phyloP scores from a whole-genome alignment of 805 yeast species.

The Millerozyma miso region DNA sequence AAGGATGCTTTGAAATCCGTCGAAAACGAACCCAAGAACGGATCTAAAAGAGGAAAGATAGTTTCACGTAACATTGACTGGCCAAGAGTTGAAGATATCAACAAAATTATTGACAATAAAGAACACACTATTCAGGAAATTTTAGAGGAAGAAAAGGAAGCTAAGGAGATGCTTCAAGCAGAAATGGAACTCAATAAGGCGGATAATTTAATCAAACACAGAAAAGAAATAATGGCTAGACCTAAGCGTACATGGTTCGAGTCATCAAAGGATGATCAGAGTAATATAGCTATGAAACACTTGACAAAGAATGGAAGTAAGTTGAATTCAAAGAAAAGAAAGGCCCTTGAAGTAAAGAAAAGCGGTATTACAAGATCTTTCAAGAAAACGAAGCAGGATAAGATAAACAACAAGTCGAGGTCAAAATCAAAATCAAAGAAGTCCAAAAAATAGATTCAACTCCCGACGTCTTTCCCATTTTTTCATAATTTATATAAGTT shows the following conservation, averaged over 20 bases:
- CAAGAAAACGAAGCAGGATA: slow-evolving; percentile 76
- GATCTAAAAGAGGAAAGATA: slow-evolving; percentile 46
- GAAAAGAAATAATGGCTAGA: slow-evolving; percentile 77
- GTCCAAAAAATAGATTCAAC: slow-evolving; percentile 1
- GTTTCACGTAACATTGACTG: slow-evolving; percentile 92
- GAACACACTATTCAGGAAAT: slow-evolving; percentile 66
- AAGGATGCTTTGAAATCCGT: slow-evolving; percentile 79
- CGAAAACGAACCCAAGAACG: slow-evolving; percentile 28
- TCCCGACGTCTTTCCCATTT: too few species aligned
- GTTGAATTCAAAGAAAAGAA: slow-evolving; percentile 66
- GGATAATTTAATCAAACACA: slow-evolving; percentile 74
- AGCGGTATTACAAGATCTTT: slow-evolving; percentile 56
- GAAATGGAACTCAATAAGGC: slow-evolving; percentile 89
- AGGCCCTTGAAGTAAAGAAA: slow-evolving; percentile 56
- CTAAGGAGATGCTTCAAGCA: slow-evolving; percentile 80
- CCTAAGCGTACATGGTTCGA: slow-evolving; percentile 98
- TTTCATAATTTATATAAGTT: too few species aligned
- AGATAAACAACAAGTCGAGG: slow-evolving; percentile 43
- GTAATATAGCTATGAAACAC: slow-evolving; percentile 32
- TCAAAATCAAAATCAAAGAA: slow-evolving; percentile 9
- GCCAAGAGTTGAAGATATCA: slow-evolving; percentile 70
- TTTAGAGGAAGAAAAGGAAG: slow-evolving; percentile 80
- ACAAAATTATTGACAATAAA: slow-evolving; percentile 58
- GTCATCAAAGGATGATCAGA: slow-evolving; percentile 46
- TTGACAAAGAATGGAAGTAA: slow-evolving; percentile 50